phyloP scores from a whole-genome alignment of 345 rosid species.

The Rhodomyrtus tomentosa region DNA sequence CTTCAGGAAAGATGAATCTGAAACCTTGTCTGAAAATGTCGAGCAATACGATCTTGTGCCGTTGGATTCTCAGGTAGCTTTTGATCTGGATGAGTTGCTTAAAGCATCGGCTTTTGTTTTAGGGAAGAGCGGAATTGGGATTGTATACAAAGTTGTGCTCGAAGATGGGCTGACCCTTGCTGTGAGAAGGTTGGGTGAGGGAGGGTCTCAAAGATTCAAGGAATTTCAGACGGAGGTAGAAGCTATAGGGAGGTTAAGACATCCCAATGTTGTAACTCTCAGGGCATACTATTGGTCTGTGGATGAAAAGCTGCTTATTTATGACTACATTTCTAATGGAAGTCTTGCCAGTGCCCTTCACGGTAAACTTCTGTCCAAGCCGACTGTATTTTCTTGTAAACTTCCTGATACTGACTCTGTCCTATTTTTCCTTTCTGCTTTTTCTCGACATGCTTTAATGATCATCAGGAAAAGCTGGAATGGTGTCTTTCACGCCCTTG shows the following conservation, averaged over 20 bases:
- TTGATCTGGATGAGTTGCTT: constrained; percentile 85
- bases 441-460: background rate
- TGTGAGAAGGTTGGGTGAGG: constrained; percentile 90
- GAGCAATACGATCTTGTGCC: constrained; percentile 78
- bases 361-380: constrained; percentile 31
- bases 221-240: constrained; percentile 96
- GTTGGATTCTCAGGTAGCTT: constrained; percentile 62
- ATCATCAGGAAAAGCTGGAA: constrained; percentile 58
- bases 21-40: constrained; percentile 60
- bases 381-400: background rate
- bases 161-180: constrained; percentile 85
- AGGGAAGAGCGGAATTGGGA: constrained; percentile 95
- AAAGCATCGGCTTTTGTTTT: constrained; percentile 95
- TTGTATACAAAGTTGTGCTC: constrained; percentile 90
- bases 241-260: constrained; percentile 89
- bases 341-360: constrained; percentile 80
- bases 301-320: constrained; percentile 88
- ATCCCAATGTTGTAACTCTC: constrained; percentile 75
- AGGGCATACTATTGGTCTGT: constrained; percentile 97
- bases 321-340: constrained; percentile 74
- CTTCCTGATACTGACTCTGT: background rate
- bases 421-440: background rate
- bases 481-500: constrained; percentile 45
- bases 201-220: constrained; percentile 91
- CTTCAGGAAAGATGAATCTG: constrained; percentile 75